Evolutionary conservation across 306 rosid species (phyloP), one percentile per base, ranked within the genome.

Genomic region (Lathyrus tuberosus): DNA sequence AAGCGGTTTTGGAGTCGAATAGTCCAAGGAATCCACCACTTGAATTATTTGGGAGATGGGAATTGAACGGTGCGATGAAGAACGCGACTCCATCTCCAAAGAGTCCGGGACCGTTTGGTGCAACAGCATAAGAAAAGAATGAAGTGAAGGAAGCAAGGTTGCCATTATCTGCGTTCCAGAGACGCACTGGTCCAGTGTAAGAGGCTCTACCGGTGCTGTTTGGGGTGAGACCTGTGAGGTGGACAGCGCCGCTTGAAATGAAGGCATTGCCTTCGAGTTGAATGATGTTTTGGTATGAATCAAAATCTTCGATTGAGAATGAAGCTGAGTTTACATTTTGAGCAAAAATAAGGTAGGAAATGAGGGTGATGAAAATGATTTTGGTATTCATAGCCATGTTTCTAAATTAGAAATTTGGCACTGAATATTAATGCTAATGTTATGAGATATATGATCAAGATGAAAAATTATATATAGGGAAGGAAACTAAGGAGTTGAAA

Each of bases 11-110:
- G 0, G 71, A 11, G 6, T 14, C 48, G 51, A 81, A 60, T 18
- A 84, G 86, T 17, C 88, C 88, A 2, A 84, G 82, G 67, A 2
- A 72, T 0, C 82, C 84, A 1, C 76, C 88, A 5, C 6, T 22
- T 0, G 88, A 81, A 26, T 76, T 65, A 5, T 18, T 6, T 0
- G 82, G 84, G 11, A 81, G 59, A 18, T 10, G 0, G 1, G 79
- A 53, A 0, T 37, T 64, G 69, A 49, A 74, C 0, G 85, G 87
- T 0, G 85, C 84, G 0, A 85, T 35, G 77, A 85, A 85, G 62
- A 84, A 80, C 2, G 83, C 33, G 5, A 84, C 31, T 10, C 83
- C 88, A 5, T 81, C 86, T 6, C 78, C 84, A 1, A 65, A 40
- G 2, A 15, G 62, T 4, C 49, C 56, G 0, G 56, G 14, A 4